Conservation (phyloP, 192 early-diverging fungal species). For the Diversispora eburnea region DNA sequence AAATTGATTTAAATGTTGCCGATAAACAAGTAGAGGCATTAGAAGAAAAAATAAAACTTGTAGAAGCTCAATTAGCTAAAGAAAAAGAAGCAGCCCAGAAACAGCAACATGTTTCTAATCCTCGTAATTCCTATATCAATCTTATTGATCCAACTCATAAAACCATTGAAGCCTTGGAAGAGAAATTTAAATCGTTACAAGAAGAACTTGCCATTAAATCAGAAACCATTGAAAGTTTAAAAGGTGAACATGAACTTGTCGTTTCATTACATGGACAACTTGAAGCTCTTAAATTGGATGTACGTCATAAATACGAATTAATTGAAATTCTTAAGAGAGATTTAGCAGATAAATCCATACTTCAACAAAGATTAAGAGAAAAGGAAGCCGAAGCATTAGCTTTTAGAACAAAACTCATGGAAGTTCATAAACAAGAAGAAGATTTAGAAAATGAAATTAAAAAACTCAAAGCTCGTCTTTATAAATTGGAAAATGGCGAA, state of each 20-base stretch:
- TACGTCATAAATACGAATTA: slow-evolving; percentile 24
- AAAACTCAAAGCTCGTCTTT: neutral
- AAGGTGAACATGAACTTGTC: slow-evolving; percentile 25
- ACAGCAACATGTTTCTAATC: slow-evolving; percentile 6
- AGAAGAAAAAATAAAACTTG: slow-evolving; percentile 16
- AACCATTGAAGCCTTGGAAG: slow-evolving; percentile 8
- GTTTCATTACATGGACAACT: slow-evolving; percentile 20
- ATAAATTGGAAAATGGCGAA: slow-evolving; percentile 12
- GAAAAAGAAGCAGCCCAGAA: neutral
- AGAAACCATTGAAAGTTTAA: neutral
- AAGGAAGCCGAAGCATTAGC: slow-evolving; percentile 21
- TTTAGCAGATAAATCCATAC: slow-evolving; percentile 15
- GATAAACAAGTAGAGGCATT: neutral
- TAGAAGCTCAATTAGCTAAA: slow-evolving; percentile 20
- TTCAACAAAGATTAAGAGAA: slow-evolving; percentile 20
- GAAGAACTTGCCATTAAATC: slow-evolving; percentile 18
- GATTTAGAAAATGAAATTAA: slow-evolving; percentile 21
- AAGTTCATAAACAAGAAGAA: slow-evolving; percentile 25
- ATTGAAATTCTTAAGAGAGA: slow-evolving; percentile 26
- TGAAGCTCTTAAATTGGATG: slow-evolving; percentile 15
- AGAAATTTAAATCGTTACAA: slow-evolving; percentile 18
- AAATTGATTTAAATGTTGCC: neutral
- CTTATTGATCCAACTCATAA: neutral
- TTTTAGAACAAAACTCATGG: slow-evolving; percentile 20
- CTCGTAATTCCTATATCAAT: slow-evolving; percentile 7